Evolutionary conservation across 2,329 filamentous ascomycete species (phyloP).

Genomic region (Hymenoscyphus repandus): DNA sequence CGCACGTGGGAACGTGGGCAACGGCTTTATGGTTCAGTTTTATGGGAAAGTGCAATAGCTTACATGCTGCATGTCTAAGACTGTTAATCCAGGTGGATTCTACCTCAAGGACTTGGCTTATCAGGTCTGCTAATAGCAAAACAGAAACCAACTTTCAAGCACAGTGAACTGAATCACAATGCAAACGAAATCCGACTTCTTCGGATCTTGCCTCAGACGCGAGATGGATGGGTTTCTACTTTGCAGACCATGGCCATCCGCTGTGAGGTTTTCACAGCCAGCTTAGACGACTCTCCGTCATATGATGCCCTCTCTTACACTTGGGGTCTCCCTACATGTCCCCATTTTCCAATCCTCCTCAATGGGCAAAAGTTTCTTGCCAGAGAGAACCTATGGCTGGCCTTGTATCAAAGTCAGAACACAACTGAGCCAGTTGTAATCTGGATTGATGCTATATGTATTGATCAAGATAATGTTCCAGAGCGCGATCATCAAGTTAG

Average conservation of each 20-base stretch:
- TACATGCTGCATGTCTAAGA: no score
- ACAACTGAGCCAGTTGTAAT: not conserved
- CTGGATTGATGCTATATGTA: slow-evolving; percentile 18
- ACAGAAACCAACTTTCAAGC: not conserved
- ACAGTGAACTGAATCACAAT: not conserved
- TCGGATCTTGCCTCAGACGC: not conserved
- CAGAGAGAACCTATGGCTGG: not conserved
- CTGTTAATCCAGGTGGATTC: no score
- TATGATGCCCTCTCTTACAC: not conserved
- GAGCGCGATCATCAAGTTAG: slow-evolving; percentile 10
- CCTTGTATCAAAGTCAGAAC: not conserved
- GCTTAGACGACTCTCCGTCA: not conserved
- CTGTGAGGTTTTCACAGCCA: not conserved
- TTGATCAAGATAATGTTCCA: slow-evolving; percentile 8
- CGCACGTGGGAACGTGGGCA: no score
- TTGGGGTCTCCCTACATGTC: not conserved
- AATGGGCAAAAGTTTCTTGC: not conserved
- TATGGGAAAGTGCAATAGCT: no score
- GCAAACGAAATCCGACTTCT: not conserved
- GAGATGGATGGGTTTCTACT: not conserved
- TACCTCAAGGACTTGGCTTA: not conserved
- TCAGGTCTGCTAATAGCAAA: not conserved
- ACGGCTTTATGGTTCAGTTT: no score
- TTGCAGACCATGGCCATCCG: not conserved
- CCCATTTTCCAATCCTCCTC: not conserved